Percentiles rank a stretch among this genome's conserved stretches.
Conservation (phyloP, 2,329 filamentous ascomycete species). For the Pseudopithomyces maydicus region DNA sequence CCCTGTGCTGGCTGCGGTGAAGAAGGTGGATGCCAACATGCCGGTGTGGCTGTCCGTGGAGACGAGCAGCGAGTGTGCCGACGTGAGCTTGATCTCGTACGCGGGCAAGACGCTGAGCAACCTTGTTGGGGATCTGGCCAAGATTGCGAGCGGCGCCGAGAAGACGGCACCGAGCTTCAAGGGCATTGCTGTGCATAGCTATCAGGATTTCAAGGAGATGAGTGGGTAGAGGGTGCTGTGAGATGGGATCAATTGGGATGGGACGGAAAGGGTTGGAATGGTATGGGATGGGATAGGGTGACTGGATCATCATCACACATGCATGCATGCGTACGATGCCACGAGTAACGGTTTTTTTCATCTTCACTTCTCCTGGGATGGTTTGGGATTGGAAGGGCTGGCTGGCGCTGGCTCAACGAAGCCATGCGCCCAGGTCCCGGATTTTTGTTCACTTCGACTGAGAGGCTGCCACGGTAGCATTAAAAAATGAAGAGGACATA, state of each 20-base stretch:
- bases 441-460: too few species aligned
- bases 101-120: slow-evolving; percentile 10
- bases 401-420: too few species aligned
- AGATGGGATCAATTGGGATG: too few species aligned
- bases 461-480: too few species aligned
- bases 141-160: slow-evolving; percentile 4
- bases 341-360: neutral
- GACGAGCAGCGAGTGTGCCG: slow-evolving; percentile 4
- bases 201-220: slow-evolving; percentile 5
- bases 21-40: neutral
- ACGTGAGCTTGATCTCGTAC: slow-evolving; percentile 12
- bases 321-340: neutral
- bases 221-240: neutral
- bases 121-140: slow-evolving; percentile 6
- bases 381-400: too few species aligned
- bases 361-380: neutral
- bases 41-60: slow-evolving; percentile 13
- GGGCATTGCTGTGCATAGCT: slow-evolving; percentile 14
- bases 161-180: slow-evolving; percentile 3
- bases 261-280: neutral
- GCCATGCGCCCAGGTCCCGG: too few species aligned
- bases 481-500: too few species aligned
- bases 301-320: neutral
- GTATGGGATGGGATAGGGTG: neutral
- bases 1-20: slow-evolving; percentile 5